Conservation (phyloP, 495 filamentous ascomycete species). For the Hypoxylon rickii region DNA sequence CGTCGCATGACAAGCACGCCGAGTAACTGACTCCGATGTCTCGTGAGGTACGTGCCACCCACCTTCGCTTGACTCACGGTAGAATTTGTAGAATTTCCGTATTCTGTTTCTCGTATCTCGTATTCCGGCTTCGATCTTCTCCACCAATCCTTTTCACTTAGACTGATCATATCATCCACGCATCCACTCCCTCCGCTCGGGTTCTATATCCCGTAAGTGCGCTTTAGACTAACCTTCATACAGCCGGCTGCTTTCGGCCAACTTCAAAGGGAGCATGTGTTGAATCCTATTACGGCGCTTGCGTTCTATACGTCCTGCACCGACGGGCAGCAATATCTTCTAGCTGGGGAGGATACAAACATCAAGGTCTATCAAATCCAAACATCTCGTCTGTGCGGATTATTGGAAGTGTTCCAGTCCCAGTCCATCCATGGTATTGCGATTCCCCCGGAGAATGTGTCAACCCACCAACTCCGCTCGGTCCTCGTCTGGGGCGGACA, state of each 20-base stretch:
- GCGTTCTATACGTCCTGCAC: constrained; percentile 45
- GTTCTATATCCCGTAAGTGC: not conserved
- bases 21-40: constrained; percentile 26
- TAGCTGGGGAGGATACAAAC: constrained; percentile 76
- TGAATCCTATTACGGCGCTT: constrained; percentile 64
- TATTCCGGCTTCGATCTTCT: no score
- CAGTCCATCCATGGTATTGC: constrained; percentile 74
- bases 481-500: constrained; percentile 64
- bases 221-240: constrained; percentile 13
- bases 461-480: constrained; percentile 19
- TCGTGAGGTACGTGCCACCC: constrained; percentile 30
- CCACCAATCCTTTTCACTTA: not conserved
- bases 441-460: constrained; percentile 33
- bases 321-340: constrained; percentile 49
- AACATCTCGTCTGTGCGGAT: constrained; percentile 41
- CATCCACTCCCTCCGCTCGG: not conserved
- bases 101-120: not conserved
- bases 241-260: constrained; percentile 12
- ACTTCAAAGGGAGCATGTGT: constrained; percentile 43
- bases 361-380: constrained; percentile 63
- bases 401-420: constrained; percentile 57
- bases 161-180: not conserved
- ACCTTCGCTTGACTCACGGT: not conserved
- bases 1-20: constrained; percentile 23
- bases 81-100: constrained; percentile 13